phyloP scores from a whole-genome alignment of 176 grass and related monocot species.

The Cenchrus purpureus region DNA sequence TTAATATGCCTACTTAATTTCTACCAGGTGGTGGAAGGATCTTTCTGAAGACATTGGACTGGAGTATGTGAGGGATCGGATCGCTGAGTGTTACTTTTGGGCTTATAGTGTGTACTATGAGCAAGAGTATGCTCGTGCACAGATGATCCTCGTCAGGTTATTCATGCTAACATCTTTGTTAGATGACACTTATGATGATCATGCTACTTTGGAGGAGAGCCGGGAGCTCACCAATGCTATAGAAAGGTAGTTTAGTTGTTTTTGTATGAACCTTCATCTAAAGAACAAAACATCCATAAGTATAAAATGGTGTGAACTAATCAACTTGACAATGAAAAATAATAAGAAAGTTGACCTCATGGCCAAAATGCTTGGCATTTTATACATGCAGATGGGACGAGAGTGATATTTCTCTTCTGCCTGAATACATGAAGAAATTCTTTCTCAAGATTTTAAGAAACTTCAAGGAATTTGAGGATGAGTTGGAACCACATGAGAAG shows the following conservation, averaged over 20 bases:
- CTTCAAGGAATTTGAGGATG: slow-evolving; percentile 27
- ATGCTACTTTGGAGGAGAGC: slow-evolving; percentile 47
- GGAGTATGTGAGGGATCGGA: slow-evolving; percentile 32
- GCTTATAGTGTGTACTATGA: slow-evolving; percentile 26
- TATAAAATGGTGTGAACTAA: not conserved
- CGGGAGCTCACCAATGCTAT: slow-evolving; percentile 32
- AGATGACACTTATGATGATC: slow-evolving; percentile 57
- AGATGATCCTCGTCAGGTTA: slow-evolving; percentile 32
- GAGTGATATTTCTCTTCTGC: not conserved
- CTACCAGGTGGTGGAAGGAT: slow-evolving; percentile 55
- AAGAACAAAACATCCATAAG: not conserved
- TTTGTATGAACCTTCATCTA: not conserved
- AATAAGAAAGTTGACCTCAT: not conserved
- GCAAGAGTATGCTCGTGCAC: slow-evolving; percentile 22
- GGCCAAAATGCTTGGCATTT: not conserved
- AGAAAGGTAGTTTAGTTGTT: slow-evolving; percentile 38
- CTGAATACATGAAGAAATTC: slow-evolving; percentile 27
- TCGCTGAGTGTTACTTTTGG: not conserved
- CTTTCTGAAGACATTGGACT: slow-evolving; percentile 6
- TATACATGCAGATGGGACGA: slow-evolving; percentile 43
- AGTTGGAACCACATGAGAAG: slow-evolving; percentile 19
- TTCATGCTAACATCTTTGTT: not conserved
- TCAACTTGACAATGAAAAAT: not conserved
- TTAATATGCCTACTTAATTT: not conserved
- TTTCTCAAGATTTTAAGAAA: slow-evolving; percentile 29